Conservation (phyloP, 106 monocot species). For the Apostasia shenzhenica region DNA sequence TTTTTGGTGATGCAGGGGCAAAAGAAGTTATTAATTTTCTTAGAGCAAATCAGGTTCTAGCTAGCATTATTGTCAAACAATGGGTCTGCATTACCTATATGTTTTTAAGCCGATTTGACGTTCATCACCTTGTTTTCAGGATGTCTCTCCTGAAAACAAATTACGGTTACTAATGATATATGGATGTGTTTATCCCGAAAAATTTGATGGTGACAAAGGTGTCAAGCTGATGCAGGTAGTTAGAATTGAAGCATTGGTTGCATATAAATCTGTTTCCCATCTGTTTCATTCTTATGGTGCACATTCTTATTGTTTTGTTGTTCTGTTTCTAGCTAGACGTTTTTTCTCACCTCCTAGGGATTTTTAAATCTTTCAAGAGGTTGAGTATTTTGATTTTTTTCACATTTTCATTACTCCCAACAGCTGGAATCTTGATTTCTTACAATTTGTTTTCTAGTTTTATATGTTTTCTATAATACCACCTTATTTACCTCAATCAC, state of each 20-base stretch:
- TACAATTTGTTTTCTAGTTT: too few species aligned
- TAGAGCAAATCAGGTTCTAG: conserved; percentile 50
- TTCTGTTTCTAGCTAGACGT: too few species aligned
- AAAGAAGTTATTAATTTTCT: conserved; percentile 69
- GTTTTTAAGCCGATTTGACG: neutral
- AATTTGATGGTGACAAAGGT: conserved; percentile 74
- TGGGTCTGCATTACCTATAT: neutral
- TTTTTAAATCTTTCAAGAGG: too few species aligned
- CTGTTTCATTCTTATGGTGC: too few species aligned
- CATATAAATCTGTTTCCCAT: too few species aligned
- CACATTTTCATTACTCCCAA: too few species aligned
- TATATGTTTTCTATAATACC: too few species aligned
- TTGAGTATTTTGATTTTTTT: too few species aligned
- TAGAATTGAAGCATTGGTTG: neutral
- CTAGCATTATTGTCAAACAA: neutral
- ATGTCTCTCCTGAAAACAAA: conserved; percentile 58
- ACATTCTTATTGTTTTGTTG: too few species aligned
- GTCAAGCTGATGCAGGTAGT: conserved; percentile 66
- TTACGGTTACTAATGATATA: conserved; percentile 65
- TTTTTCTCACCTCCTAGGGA: too few species aligned
- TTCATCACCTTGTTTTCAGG: conserved; percentile 26
- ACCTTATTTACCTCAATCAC: too few species aligned
- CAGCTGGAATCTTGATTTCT: too few species aligned
- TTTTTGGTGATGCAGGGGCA: conserved; percentile 73
- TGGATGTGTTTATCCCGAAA: conserved; percentile 57